Conservation (phyloP, 2,329 filamentous ascomycete species). For the Neofusicoccum cordaticola region DNA sequence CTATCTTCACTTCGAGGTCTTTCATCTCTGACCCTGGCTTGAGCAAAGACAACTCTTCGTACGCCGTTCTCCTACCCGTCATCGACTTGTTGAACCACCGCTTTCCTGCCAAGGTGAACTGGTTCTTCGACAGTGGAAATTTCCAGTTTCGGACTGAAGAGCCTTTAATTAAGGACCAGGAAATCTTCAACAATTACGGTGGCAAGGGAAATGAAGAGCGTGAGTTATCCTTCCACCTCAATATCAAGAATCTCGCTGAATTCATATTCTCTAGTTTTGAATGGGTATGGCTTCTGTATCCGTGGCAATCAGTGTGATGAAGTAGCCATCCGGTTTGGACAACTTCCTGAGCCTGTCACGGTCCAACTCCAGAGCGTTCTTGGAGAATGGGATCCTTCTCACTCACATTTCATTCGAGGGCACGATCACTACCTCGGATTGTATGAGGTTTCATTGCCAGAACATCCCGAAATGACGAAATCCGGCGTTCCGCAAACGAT, state of each 20-base stretch:
- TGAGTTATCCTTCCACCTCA: constrained; percentile 17
- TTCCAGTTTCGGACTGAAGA: constrained; percentile 42
- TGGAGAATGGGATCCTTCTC: constrained; percentile 11
- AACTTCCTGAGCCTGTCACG: constrained; percentile 36
- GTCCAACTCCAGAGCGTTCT: constrained; percentile 20
- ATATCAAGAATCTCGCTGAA: neutral
- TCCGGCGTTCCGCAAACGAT: constrained; percentile 34
- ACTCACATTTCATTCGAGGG: constrained; percentile 33
- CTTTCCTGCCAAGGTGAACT: constrained; percentile 46
- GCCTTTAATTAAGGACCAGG: constrained; percentile 33
- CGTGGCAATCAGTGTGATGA: constrained; percentile 47
- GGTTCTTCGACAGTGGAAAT: constrained; percentile 40
- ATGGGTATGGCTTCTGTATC: constrained; percentile 54
- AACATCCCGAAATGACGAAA: constrained; percentile 28
- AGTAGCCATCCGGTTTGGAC: constrained; percentile 42
- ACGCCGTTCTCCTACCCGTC: constrained; percentile 49
- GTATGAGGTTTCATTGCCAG: constrained; percentile 23
- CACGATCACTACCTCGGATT: constrained; percentile 31
- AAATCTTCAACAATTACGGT: constrained; percentile 55
- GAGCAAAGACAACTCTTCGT: constrained; percentile 28
- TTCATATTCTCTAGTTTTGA: constrained; percentile 34
- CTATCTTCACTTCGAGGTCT: constrained; percentile 51
- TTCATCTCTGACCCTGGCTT: constrained; percentile 44
- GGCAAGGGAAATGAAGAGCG: constrained; percentile 52
- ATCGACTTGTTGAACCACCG: constrained; percentile 51